Percentiles rank a stretch among this genome's conserved stretches.
phyloP scores from a whole-genome alignment of 106 monocot genomes.

The Allium cepa region DNA sequence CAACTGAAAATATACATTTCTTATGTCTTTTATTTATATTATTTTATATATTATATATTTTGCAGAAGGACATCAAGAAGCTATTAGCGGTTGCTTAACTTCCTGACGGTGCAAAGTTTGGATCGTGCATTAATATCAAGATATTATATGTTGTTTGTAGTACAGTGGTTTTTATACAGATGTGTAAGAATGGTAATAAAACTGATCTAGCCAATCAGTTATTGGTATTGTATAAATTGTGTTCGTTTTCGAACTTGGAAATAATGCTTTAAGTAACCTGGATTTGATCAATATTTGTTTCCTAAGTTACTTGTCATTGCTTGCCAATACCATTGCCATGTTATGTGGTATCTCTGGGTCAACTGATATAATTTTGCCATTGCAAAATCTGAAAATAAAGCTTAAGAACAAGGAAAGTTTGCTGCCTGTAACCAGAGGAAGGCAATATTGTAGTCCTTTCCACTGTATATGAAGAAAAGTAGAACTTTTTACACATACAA shows the following conservation, averaged over 20 bases:
- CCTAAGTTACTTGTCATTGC: too few relatives aligned
- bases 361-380: too few relatives aligned
- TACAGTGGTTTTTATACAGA: not conserved
- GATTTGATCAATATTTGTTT: too few relatives aligned
- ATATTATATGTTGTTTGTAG: not conserved
- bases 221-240: not conserved
- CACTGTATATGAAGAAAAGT: too few relatives aligned
- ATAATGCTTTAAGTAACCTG: too few relatives aligned
- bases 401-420: too few relatives aligned
- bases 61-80: conserved; percentile 90
- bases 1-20: not conserved
- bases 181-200: not conserved
- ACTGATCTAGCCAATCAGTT: not conserved
- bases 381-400: too few relatives aligned
- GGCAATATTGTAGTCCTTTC: too few relatives aligned
- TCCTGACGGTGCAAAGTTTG: not conserved
- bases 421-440: too few relatives aligned
- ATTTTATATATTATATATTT: not conserved
- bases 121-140: not conserved
- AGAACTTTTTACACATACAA: too few relatives aligned
- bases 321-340: too few relatives aligned
- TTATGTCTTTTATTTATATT: not conserved
- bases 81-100: conserved; percentile 29
- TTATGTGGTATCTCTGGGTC: too few relatives aligned
- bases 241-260: not conserved